A percentile compares a stretch with the other conserved stretches of the same genome.
phyloP scores from a whole-genome alignment of 768 basidiomycete genomes.

The Wakefieldia striispora region DNA sequence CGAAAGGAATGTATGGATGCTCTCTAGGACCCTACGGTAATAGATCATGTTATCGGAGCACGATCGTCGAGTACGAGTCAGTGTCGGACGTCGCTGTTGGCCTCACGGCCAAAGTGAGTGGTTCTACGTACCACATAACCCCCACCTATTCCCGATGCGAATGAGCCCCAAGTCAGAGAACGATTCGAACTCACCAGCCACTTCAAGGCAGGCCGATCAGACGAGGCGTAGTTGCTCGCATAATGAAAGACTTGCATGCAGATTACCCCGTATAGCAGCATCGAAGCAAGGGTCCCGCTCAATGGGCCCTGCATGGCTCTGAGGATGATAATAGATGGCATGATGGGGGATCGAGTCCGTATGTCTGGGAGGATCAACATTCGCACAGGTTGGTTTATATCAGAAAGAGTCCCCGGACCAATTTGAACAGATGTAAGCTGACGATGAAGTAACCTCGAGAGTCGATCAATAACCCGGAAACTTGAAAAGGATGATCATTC shows the following conservation, averaged over 20 bases:
- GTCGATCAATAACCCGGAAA: too few relatives aligned
- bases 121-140: slow-evolving; percentile 9
- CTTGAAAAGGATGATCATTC: too few relatives aligned
- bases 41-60: too few relatives aligned
- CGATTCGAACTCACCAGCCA: slow-evolving; percentile 13
- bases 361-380: too few relatives aligned
- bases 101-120: too few relatives aligned
- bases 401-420: too few relatives aligned
- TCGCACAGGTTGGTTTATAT: too few relatives aligned
- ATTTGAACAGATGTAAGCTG: too few relatives aligned
- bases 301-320: slow-evolving; percentile 13
- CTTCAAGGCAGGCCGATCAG: slow-evolving; percentile 7
- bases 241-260: slow-evolving; percentile 19
- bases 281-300: slow-evolving; percentile 8
- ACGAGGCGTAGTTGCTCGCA: neutral
- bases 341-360: neutral
- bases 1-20: slow-evolving; percentile 11
- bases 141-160: slow-evolving; percentile 4
- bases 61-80: too few relatives aligned
- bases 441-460: too few relatives aligned
- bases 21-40: slow-evolving; percentile 13
- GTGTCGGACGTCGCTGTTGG: neutral
- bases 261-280: slow-evolving; percentile 13
- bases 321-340: slow-evolving; percentile 2
- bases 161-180: neutral